Percentiles rank a stretch among this genome's conserved stretches.
These are phyloP conservation scores for Boehmeria nivea DNA, from an alignment of 306 rosid species.

Conservation along the genomic window DNA sequence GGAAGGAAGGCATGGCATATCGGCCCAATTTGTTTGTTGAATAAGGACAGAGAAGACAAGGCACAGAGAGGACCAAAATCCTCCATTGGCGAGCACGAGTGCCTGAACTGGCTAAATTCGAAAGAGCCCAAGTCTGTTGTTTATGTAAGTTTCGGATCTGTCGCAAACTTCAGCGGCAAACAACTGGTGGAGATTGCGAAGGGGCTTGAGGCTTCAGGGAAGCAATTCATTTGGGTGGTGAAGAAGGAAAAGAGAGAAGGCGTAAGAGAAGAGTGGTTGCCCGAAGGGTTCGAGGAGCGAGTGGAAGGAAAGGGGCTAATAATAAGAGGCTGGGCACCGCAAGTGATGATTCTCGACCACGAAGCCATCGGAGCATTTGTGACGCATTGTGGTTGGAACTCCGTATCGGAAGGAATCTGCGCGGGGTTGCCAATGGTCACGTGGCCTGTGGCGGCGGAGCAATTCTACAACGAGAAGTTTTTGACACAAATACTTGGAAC, in stretches of 20 bases:
- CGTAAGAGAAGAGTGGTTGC: conserved; percentile 16
- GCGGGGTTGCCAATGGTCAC: conserved; percentile 38
- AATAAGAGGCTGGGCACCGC: conserved; percentile 39
- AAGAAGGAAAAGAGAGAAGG: conserved; percentile 6
- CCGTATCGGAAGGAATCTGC: conserved; percentile 28
- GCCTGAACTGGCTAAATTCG: conserved; percentile 29
- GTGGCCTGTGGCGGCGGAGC: conserved; percentile 35
- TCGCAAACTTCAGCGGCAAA: conserved; percentile 12
- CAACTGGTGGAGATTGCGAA: conserved; percentile 36
- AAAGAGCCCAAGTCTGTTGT: conserved; percentile 31
- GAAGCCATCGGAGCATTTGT: conserved; percentile 34
- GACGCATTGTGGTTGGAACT: conserved; percentile 52
- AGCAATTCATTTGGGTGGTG: conserved; percentile 38
- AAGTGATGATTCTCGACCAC: conserved; percentile 34
- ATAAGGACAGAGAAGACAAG: conserved; percentile 8
- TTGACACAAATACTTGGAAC: conserved; percentile 20
- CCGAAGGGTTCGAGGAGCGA: conserved; percentile 37
- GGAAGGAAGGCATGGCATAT: conserved; percentile 32
- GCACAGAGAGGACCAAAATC: conserved; percentile 19
- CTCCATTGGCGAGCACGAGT: conserved; percentile 17
- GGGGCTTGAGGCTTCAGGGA: conserved; percentile 30
- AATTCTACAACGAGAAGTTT: conserved; percentile 36
- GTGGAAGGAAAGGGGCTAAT: conserved; percentile 29
- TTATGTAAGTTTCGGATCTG: conserved; percentile 31
- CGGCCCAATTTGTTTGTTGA: conserved; percentile 24